These are phyloP conservation scores for Epipyxis sp. DNA, from an alignment of 108 stramenopile genomes.

Conservation along the genomic window DNA sequence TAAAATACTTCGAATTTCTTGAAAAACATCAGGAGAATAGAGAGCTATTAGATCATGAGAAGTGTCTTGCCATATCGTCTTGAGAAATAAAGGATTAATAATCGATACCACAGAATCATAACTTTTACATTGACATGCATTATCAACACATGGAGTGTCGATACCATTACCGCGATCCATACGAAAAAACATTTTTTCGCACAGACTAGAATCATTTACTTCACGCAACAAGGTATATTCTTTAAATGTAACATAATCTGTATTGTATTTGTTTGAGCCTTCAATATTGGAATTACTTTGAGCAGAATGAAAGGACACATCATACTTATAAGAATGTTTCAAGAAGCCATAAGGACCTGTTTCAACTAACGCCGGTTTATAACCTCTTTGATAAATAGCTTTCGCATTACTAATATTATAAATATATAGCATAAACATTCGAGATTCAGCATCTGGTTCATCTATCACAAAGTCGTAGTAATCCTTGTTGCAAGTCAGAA, in stretches of 20 bases:
- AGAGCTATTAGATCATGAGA: constrained; percentile 8
- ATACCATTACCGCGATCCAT: not conserved
- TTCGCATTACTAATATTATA: not conserved
- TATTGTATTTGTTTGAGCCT: too few species aligned
- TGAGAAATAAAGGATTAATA: constrained; percentile 26
- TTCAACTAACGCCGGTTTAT: not conserved
- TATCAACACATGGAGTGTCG: not conserved
- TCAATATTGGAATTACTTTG: not conserved
- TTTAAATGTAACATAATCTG: constrained; percentile 17
- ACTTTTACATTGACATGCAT: constrained; percentile 15
- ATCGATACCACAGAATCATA: not conserved
- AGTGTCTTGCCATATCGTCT: not conserved
- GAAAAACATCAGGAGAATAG: constrained; percentile 3
- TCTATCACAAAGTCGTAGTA: constrained; percentile 16
- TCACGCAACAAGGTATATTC: not conserved
- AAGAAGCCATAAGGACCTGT: constrained; percentile 22
- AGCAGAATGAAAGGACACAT: not conserved
- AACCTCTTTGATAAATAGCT: not conserved
- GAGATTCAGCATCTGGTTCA: constrained; percentile 19
- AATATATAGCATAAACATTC: constrained; percentile 6
- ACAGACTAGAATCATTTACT: constrained; percentile 6
- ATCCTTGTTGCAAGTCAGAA: constrained; percentile 4
- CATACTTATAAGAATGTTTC: constrained; percentile 8
- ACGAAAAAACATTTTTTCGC: constrained; percentile 31
- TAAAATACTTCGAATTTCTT: not conserved